A percentile compares a stretch with the other conserved stretches of the same genome.
These are phyloP conservation scores for Penicillium corylophilum DNA, from an alignment of 2,329 filamentous ascomycete species.

Conservation along the genomic window DNA sequence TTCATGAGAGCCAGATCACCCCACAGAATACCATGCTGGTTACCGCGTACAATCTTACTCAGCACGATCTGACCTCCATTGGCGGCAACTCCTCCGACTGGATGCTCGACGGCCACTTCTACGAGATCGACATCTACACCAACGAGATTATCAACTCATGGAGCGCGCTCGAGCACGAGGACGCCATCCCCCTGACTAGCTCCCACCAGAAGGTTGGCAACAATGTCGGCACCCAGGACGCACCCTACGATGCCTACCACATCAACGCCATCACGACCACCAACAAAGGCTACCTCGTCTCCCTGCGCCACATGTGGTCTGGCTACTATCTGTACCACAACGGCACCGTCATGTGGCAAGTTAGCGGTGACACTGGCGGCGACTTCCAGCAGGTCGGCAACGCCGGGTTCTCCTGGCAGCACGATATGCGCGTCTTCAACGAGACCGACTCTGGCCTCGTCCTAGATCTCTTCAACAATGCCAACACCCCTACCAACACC, in stretches of 20 bases:
- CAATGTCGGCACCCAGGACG: slow-evolving; percentile 13
- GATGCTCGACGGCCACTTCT: slow-evolving; percentile 36
- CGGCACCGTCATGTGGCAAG: slow-evolving; percentile 21
- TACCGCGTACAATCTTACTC: slow-evolving; percentile 37
- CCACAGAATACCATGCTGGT: slow-evolving; percentile 34
- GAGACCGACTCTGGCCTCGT: slow-evolving; percentile 30
- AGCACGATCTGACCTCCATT: slow-evolving; percentile 30
- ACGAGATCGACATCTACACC: slow-evolving; percentile 36
- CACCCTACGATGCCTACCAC: slow-evolving; percentile 38
- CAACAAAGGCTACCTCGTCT: slow-evolving; percentile 37
- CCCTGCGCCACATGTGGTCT: slow-evolving; percentile 37
- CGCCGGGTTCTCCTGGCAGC: slow-evolving; percentile 29
- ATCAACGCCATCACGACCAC: slow-evolving; percentile 36
- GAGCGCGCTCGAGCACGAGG: slow-evolving; percentile 35
- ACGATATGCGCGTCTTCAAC: slow-evolving; percentile 34
- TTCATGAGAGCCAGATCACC: slow-evolving; percentile 38
- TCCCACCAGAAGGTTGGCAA: slow-evolving; percentile 24
- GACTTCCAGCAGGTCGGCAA: slow-evolving; percentile 21
- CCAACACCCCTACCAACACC: slow-evolving; percentile 15
- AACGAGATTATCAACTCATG: slow-evolving; percentile 35
- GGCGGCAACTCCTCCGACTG: slow-evolving; percentile 32
- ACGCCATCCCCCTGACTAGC: slow-evolving; percentile 28
- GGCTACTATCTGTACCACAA: slow-evolving; percentile 32
- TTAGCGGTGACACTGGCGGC: slow-evolving; percentile 14
- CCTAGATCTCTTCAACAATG: slow-evolving; percentile 32